phyloP scores from a whole-genome alignment of 75 land plant genomes.

The Picea glauca region DNA sequence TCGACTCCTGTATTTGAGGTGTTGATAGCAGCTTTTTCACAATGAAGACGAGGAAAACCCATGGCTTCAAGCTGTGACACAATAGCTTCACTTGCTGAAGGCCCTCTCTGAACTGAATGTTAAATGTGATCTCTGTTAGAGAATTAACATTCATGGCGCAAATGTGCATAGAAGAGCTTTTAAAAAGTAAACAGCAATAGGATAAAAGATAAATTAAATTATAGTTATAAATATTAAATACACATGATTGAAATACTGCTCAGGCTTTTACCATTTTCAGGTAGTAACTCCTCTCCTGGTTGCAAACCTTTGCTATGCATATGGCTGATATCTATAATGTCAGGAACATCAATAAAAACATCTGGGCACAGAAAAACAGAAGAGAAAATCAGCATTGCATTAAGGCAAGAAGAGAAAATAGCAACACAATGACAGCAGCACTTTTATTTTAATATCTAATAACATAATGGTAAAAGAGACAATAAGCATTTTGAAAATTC shows the following conservation, averaged over 20 bases:
- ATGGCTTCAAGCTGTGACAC: conserved; percentile 78
- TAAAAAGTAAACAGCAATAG: not conserved
- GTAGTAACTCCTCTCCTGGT: conserved; percentile 90
- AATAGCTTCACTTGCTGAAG: conserved; percentile 72
- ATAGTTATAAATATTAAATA: conserved; percentile 18
- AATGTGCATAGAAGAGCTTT: not conserved
- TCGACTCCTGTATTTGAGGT: conserved; percentile 92
- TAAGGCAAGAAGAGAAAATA: not conserved
- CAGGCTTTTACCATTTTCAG: conserved; percentile 46
- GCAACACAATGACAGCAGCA: not conserved
- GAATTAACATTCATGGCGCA: not conserved
- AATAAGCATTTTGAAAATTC: not conserved
- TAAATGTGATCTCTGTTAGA: not conserved
- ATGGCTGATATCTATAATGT: conserved; percentile 78
- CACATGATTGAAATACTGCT: conserved; percentile 13
- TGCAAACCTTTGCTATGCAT: conserved; percentile 92
- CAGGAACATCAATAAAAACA: conserved; percentile 98
- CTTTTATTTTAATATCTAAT: not conserved
- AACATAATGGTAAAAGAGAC: not conserved
- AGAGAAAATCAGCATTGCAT: not conserved
- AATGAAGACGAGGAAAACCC: conserved; percentile 91
- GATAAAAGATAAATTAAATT: not conserved
- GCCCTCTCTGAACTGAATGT: conserved; percentile 18
- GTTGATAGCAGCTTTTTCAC: conserved; percentile 93
- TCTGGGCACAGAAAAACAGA: conserved; percentile 38